Evolutionary conservation across 1,139 yeast genomes (phyloP), one percentile per base, ranked within the genome.

Genomic region (Taphrina wiesneri): DNA sequence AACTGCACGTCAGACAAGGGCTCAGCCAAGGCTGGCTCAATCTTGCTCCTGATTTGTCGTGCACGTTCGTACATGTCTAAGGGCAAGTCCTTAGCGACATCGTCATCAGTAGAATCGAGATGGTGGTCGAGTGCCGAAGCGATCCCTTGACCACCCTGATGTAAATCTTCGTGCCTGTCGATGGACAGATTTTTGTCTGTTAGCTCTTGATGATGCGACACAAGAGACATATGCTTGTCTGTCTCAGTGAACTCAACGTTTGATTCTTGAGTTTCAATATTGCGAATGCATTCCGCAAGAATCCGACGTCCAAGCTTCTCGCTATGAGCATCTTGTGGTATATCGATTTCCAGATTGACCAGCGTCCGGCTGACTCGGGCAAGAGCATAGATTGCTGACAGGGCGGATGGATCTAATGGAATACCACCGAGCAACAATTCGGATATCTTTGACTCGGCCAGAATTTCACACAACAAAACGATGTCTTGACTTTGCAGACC

Each of bases 121-220:
- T 52, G 53, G 3, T 28, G 47, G n/a, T 62, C 65, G 13, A 62
- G 54, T 9, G 60, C 65, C 25, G 47, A n/a, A 36, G 60, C 65
- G 5, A 62, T 43, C 9, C 65, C 60, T 6, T 43, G 49, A 7
- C 45, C 65, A n/a, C 65, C 65, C 5, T 39, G 60, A 6, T 36
- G 47, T 34, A 53, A 28, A 21, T 62, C 60, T n/a, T 28, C 53
- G 19, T 39, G 32, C 25, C 47, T 28, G 52, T 39, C 64, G 30
- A 39, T 11, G 5, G 49, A 39, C 53, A 32, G 19, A 15, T 5
- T 3, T 3, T 30, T 43, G 11, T 43, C 30, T 13, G 25, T 39
- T 3, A 23, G 46, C 13, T 25, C 25, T n/a, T 30, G 45, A 13
- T 41, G 53, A 17, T 45, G 54, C 15, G 23, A 17, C 15, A 21